Evolutionary conservation across 345 rosid species (phyloP), one percentile per base, ranked within the genome.

Genomic region (Mallotus nudiflorus): DNA sequence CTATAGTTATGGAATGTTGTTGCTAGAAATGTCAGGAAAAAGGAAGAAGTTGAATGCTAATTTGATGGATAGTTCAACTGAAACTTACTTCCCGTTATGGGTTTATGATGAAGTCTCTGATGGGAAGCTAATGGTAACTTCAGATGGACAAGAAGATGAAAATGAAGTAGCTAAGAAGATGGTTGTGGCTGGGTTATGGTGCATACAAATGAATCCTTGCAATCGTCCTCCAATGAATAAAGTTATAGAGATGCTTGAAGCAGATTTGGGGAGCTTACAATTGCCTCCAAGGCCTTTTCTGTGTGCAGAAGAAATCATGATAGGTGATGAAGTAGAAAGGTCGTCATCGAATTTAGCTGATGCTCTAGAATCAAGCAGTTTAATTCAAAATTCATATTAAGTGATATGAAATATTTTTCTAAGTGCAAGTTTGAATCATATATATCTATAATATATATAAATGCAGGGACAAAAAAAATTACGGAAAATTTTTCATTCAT

Each of bases 231-330:
- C 33, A 3, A 42, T 42, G 66, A 62, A 37, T n/a, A 24, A 62
- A 40, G 66, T 62, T 14, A 8, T 42, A 14, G 51, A 62, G 33
- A 22, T 62, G 66, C 66, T 62, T 22, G 66, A 62, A 62, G 51
- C 18, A 6, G 66, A 62, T n/a, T 42, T 62, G 20, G 51, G 24
- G 24, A 62, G 48, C 5, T 20, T 62, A 3, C 33, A 44, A 40
- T 40, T 42, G 66, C 66, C 66, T 40, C 51, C 66, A 7, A 40
- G 45, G 19, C 66, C 66, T 40, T 5, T 42, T 39, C 12, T 20
- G 12, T 62, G 24, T 62, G 19, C 65, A 39, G 49, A 20, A 5
- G 25, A 22, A 24, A 0, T 19, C 0, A 19, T n/a, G 5, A 35
- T 1, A 4, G 31, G 7, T 1, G 64, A 8, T 42, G 46, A 42